These are phyloP conservation scores for Ploettnerulaceae sp. DNA, from an alignment of 2,329 filamentous ascomycete genomes.

Conservation along the genomic window DNA sequence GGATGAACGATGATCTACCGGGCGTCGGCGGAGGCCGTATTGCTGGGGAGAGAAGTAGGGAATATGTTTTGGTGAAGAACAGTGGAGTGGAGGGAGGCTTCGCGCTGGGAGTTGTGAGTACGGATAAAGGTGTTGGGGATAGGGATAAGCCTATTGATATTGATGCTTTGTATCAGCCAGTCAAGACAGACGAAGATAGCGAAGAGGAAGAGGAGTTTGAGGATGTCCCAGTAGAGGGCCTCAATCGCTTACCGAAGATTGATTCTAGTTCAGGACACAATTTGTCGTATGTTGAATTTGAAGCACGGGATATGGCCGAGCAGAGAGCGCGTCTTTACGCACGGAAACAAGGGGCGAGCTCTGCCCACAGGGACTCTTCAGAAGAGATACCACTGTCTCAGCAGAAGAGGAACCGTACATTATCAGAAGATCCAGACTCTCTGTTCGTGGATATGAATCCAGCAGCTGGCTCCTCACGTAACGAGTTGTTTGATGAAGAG, in stretches of 20 bases:
- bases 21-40: slow-evolving; percentile 58
- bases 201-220: slow-evolving; percentile 57
- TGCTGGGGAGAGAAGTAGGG: slow-evolving; percentile 79
- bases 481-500: slow-evolving; percentile 22
- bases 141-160: slow-evolving; percentile 89
- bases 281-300: slow-evolving; percentile 26
- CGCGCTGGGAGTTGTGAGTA: slow-evolving; percentile 90
- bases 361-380: slow-evolving; percentile 12
- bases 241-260: slow-evolving; percentile 34
- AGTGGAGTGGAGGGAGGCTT: slow-evolving; percentile 92
- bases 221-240: slow-evolving; percentile 35
- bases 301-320: slow-evolving; percentile 27
- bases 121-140: slow-evolving; percentile 72
- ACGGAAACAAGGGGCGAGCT: slow-evolving; percentile 13
- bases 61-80: slow-evolving; percentile 96
- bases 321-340: slow-evolving; percentile 22
- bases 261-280: slow-evolving; percentile 16
- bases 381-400: slow-evolving; percentile 14
- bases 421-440: slow-evolving; percentile 24
- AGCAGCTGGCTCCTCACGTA: slow-evolving; percentile 12
- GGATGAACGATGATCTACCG: slow-evolving; percentile 73
- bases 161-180: slow-evolving; percentile 59
- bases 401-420: slow-evolving; percentile 9
- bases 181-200: slow-evolving; percentile 52
- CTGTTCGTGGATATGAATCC: slow-evolving; percentile 29